These are phyloP conservation scores for Ceratobasidium sp. DNA, from an alignment of 1,284 basidiomycete species.

Conservation along the genomic window DNA sequence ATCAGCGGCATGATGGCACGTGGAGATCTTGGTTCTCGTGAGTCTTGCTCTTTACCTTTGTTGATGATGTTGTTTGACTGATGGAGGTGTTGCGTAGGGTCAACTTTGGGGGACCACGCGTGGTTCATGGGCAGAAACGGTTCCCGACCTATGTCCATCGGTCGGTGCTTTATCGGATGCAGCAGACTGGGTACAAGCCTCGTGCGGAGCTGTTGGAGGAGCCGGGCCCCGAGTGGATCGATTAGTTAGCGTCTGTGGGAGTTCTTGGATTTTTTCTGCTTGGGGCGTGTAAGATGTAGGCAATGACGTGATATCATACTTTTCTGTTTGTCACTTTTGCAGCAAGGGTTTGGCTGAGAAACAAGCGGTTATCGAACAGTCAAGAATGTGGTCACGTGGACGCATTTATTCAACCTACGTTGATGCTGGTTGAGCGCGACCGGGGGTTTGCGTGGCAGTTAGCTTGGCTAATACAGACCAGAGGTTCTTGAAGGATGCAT, in stretches of 20 bases:
- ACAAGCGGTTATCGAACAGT: too few species aligned
- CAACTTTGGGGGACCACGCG: conserved; percentile 21
- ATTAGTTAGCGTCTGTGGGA: not conserved
- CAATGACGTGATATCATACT: too few species aligned
- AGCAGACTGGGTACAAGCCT: conserved; percentile 43
- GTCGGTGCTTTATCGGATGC: conserved; percentile 44
- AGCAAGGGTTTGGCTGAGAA: too few species aligned
- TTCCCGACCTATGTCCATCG: conserved; percentile 46
- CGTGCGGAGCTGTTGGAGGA: conserved; percentile 41
- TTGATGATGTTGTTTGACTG: not conserved
- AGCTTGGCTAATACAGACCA: too few species aligned
- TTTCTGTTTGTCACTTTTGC: too few species aligned
- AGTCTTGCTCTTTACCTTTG: not conserved
- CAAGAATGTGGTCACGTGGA: too few species aligned
- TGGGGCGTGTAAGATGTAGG: too few species aligned
- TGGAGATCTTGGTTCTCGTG: conserved; percentile 38
- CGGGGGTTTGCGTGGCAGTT: too few species aligned
- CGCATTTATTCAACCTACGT: too few species aligned
- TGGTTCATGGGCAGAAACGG: conserved; percentile 38
- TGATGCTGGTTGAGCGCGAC: too few species aligned
- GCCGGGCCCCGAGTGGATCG: conserved; percentile 26
- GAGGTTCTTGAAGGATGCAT: too few species aligned
- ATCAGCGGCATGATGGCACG: conserved; percentile 24
- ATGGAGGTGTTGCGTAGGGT: not conserved
- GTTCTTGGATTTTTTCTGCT: too few species aligned